Base-by-base conservation (phyloP, 2,329 filamentous ascomycete species). In the Neofusicoccum umdonicola region DNA sequence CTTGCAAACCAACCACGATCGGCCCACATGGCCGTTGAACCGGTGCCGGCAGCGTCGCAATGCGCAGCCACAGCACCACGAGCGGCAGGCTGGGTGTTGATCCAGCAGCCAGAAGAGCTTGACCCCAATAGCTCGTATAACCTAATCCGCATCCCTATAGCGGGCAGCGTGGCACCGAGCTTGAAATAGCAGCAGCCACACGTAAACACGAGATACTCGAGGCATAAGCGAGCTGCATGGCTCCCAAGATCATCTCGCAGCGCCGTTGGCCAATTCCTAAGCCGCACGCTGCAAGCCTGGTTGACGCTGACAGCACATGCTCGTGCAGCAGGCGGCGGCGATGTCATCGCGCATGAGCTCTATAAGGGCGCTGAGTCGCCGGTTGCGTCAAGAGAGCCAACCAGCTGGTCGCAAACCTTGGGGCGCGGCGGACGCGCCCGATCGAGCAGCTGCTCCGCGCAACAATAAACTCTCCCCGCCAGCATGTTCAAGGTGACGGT, bases 281-380 rank as follows among this genome's bases (percentile, higher is more conserved):
- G 52, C 52, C 52, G 35, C 52, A 3, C 27, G 19, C 12, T 17
- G 37, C 52, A 56, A 34, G n/a, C 12, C 51, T 35, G n/a, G 51
- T 17, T 7, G 35, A 27, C 11, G 54, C 54, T 45, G 54, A 58
- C 56, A 34, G 56, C 42, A 45, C 31, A 47, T 22, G 12, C 41
- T 47, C 56, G 56, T 7, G 27, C 27, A 7, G 47, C 42, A 31
- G 41, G 22, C n/a, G 34, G 41, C 22, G 11, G 13, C 39, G 41
- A 60, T 47, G 42, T 60, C 56, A 60, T 60, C 56, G 31, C 41
- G 42, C 56, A 60, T 60, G 41, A 17, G 54, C 39, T 11, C 9
- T 45, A n/a, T 34, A 34, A 37, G 41, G 22, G n/a, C 12, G 41
- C 56, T 60, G 56, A 60, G 31, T 60, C 56, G 56, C 31, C 11